Conservation (phyloP, 2,329 filamentous ascomycete genomes). For the Parastagonospora avenae region DNA sequence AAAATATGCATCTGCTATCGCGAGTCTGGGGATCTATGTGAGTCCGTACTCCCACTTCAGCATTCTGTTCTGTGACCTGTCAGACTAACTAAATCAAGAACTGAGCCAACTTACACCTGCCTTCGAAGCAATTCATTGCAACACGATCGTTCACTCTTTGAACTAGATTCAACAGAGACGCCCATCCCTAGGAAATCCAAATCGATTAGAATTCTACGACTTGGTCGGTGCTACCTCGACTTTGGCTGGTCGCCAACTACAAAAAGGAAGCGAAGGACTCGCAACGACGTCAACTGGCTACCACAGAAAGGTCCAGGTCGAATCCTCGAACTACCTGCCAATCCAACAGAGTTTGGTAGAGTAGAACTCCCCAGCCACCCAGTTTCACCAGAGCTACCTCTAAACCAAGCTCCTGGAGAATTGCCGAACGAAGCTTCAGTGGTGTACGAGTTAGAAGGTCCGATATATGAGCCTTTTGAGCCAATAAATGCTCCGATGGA, state of each 20-base stretch:
- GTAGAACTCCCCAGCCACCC: no score
- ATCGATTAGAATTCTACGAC: not conserved
- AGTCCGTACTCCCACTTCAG: constrained; percentile 4
- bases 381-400: no score
- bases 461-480: no score
- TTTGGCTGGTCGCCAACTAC: not conserved
- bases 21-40: constrained; percentile 10
- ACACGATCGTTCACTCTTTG: not conserved
- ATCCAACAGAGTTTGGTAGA: no score
- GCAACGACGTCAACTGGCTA: not conserved
- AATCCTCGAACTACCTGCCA: no score
- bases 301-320: not conserved
- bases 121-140: not conserved
- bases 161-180: not conserved
- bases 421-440: no score
- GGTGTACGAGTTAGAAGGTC: no score
- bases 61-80: not conserved
- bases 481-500: no score
- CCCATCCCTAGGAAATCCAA: not conserved
- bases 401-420: no score
- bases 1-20: constrained; percentile 14
- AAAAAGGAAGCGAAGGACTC: not conserved
- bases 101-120: not conserved
- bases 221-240: not conserved
- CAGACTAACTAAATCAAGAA: constrained; percentile 1